Evolutionary conservation across 176 grass and related monocot genomes (phyloP), one percentile per base, ranked within the genome.

Genomic region (Musa itinerans): DNA sequence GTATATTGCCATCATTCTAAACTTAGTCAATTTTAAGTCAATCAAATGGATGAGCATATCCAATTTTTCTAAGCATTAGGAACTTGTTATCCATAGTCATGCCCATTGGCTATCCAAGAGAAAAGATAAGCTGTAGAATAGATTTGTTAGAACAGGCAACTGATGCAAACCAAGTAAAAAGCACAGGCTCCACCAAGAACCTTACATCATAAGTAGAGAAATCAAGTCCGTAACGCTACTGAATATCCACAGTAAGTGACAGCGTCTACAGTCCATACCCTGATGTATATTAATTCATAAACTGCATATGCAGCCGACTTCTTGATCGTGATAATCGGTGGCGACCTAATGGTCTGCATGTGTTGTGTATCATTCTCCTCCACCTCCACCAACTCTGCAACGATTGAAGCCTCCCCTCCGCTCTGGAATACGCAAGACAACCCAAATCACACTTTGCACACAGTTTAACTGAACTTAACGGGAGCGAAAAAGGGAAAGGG

Each of bases 381-480:
- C 65, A 84, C 81, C 53, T 98, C 88, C 70, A 54, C 78, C 76
- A 94, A 54, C 43, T 87, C 66, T 49, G 83, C 90, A n/a, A 91
- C 84, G 53, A 94, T 72, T 27, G 88, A 91, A 25, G 88, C 81
- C 86, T 94, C 95, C 59, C 84, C 78, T 66, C 88, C 95, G 70
- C 83, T 93, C 86, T 98, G 84, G 50, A 64, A 50, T 68, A 50
- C 8, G 3, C 21, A 16, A 53, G 1, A 53, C 16, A 61, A 19
- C 9, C 7, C 15, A 16, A 50, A 20, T 71, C 69, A 49, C 43
- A 71, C 4, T 20, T 69, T 17, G 34, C 17, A 50, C 49, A 78
- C 74, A 75, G 15, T 75, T 27, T 63, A 82, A 69, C 11, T 3
- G 7, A 19, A 17, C 12, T 2, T 50, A 48, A 17, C 1, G 11